Evolutionary conservation across 371 early-diverging fungal genomes (phyloP).

Genomic region (Rhizomucor pusillus): DNA sequence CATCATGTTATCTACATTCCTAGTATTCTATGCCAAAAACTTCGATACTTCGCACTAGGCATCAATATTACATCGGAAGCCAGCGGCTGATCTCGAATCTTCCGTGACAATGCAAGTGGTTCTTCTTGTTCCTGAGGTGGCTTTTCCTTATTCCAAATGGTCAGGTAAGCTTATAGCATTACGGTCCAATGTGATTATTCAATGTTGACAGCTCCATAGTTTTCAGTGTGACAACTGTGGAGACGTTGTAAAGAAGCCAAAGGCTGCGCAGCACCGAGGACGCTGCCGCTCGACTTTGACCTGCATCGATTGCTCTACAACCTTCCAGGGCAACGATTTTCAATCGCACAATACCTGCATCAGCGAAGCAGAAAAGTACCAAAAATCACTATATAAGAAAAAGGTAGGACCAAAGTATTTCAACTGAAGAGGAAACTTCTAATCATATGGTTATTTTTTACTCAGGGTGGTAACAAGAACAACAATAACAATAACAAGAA

Average conservation of each 20-base stretch:
- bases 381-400: conserved; percentile 62
- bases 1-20: too few relatives aligned
- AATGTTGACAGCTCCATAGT: conserved; percentile 22
- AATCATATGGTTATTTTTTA: too few relatives aligned
- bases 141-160: conserved; percentile 15
- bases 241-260: conserved; percentile 90
- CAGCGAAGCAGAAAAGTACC: conserved; percentile 90
- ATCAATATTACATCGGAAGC: too few relatives aligned
- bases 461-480: conserved; percentile 13
- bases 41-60: too few relatives aligned
- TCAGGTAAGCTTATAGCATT: conserved; percentile 20
- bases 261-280: conserved; percentile 76
- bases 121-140: too few relatives aligned
- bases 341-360: conserved; percentile 85
- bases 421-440: conserved; percentile 29
- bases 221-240: conserved; percentile 88
- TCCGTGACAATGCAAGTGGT: too few relatives aligned
- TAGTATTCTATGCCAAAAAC: too few relatives aligned
- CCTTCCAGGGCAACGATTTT: conserved; percentile 78
- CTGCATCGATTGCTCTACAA: conserved; percentile 89
- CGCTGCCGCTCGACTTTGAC: conserved; percentile 87
- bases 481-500: neutral
- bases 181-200: too few relatives aligned
- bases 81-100: too few relatives aligned
- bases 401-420: conserved; percentile 37